phyloP scores from a whole-genome alignment of 2,329 filamentous ascomycete genomes.

The Penicillium concentricum region DNA sequence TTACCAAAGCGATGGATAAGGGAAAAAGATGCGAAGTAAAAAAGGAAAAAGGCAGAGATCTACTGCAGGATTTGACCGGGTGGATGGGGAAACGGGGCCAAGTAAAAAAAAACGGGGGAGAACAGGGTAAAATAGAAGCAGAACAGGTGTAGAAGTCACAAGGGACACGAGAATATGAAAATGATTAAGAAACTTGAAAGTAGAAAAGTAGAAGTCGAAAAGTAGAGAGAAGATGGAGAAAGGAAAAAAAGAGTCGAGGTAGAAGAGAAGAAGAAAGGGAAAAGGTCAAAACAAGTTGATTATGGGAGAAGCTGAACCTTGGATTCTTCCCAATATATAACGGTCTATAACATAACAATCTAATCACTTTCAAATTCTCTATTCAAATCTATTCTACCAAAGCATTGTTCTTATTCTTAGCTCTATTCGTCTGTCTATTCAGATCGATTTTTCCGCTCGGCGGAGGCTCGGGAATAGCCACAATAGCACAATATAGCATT shows the following conservation, averaged over 20 bases:
- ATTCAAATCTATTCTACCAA: background rate
- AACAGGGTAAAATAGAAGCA: background rate
- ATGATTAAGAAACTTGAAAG: background rate
- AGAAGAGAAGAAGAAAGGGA: background rate
- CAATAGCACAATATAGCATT: background rate
- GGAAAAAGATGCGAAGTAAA: background rate
- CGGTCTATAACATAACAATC: background rate
- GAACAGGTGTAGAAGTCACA: too few species aligned
- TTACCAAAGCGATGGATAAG: constrained; percentile 4
- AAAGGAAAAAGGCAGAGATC: constrained; percentile 2
- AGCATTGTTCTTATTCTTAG: background rate
- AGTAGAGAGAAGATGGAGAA: background rate
- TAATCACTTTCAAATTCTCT: background rate
- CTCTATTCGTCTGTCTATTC: background rate
- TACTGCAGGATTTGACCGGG: constrained; percentile 22
- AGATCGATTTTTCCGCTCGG: background rate
- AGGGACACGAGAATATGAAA: background rate
- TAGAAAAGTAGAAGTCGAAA: background rate
- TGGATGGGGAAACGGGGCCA: constrained; percentile 4
- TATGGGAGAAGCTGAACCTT: constrained; percentile 5
- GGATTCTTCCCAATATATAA: background rate
- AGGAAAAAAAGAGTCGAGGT: background rate
- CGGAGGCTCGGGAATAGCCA: background rate
- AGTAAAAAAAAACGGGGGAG: constrained; percentile 2
- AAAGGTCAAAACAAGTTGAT: constrained; percentile 9